Evolutionary conservation across 192 early-diverging fungal genomes (phyloP).

Genomic region (Piromyces sp.): DNA sequence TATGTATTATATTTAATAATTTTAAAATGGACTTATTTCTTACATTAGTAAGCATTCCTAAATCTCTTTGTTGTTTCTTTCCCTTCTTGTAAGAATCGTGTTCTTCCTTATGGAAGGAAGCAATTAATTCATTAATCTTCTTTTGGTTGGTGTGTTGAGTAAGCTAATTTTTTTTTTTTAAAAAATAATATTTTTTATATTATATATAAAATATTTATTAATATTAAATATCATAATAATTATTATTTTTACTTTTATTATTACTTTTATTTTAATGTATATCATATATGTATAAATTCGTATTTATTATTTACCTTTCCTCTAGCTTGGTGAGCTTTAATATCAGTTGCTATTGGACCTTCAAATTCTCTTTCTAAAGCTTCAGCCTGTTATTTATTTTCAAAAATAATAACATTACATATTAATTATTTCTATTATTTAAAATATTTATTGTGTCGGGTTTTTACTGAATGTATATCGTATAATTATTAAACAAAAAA

Average conservation of each 20-base stretch:
- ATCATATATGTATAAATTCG: too few relatives aligned
- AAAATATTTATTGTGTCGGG: too few relatives aligned
- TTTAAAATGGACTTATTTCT: too few relatives aligned
- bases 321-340: neutral
- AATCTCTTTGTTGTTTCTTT: slow-evolving; percentile 23
- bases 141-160: slow-evolving; percentile 20
- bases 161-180: slow-evolving; percentile 1
- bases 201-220: neutral
- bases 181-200: neutral
- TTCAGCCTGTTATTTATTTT: slow-evolving; percentile 7
- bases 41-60: slow-evolving; percentile 22
- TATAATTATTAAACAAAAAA: too few relatives aligned
- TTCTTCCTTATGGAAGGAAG: slow-evolving; percentile 22
- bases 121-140: slow-evolving; percentile 17
- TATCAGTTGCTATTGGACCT: slow-evolving; percentile 11
- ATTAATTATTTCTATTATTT: too few relatives aligned
- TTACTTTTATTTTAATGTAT: neutral
- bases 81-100: slow-evolving; percentile 18
- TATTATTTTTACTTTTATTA: slow-evolving; percentile 4
- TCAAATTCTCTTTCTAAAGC: slow-evolving; percentile 25
- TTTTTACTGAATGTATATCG: too few relatives aligned
- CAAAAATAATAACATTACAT: neutral
- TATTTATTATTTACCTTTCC: neutral
- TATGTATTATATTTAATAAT: too few relatives aligned
- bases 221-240: slow-evolving; percentile 2